Percentiles rank a stretch among this genome's conserved stretches.
These are phyloP conservation scores for Pestalotiopsis sp. DNA, from an alignment of 2,329 filamentous ascomycete species.

Conservation along the genomic window DNA sequence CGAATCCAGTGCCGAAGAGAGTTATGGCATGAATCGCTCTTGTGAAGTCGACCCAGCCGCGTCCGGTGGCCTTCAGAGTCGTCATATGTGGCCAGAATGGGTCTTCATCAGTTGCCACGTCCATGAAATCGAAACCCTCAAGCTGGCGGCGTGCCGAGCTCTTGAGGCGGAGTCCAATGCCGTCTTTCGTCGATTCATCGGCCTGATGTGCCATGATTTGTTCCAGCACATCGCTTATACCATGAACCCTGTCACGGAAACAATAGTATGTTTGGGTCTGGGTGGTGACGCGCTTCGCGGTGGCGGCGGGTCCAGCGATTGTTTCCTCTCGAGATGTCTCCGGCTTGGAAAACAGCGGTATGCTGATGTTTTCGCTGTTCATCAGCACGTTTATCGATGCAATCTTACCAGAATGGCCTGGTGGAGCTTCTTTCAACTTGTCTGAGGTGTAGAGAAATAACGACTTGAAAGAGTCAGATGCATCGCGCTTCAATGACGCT, in stretches of 20 bases:
- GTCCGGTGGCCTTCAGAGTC: slow-evolving; percentile 18
- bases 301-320: too few relatives aligned
- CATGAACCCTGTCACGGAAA: slow-evolving; percentile 25
- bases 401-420: too few relatives aligned
- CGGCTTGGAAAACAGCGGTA: not conserved
- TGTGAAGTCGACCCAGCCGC: slow-evolving; percentile 34
- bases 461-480: not conserved
- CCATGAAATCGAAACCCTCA: slow-evolving; percentile 35
- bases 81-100: slow-evolving; percentile 22
- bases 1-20: slow-evolving; percentile 24
- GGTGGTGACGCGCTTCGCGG: too few relatives aligned
- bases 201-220: slow-evolving; percentile 20
- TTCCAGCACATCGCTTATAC: slow-evolving; percentile 25
- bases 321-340: too few relatives aligned
- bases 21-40: slow-evolving; percentile 27
- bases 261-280: slow-evolving; percentile 15
- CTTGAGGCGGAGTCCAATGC: slow-evolving; percentile 12
- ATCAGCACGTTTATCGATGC: not conserved
- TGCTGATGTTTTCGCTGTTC: not conserved
- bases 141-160: slow-evolving; percentile 20
- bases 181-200: not conserved
- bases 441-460: not conserved
- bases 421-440: not conserved
- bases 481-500: not conserved
- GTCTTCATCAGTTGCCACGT: slow-evolving; percentile 24